Evolutionary conservation across 352 stramenopile species (phyloP).

Genomic region (Pythium aristosporum): DNA sequence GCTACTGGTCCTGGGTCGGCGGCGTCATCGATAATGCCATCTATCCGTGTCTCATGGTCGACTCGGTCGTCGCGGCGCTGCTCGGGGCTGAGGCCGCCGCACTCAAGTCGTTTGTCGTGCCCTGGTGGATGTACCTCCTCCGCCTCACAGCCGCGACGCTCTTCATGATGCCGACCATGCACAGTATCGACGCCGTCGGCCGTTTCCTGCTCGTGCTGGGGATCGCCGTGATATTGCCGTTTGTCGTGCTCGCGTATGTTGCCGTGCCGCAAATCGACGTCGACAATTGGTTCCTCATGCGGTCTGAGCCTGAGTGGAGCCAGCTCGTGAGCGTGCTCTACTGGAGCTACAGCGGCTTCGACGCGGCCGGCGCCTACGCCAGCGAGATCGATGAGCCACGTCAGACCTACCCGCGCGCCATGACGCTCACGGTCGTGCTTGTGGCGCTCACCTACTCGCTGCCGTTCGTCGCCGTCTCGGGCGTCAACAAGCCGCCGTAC

Average conservation of each 20-base stretch:
- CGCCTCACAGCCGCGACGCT: constrained; percentile 47
- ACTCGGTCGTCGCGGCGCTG: constrained; percentile 57
- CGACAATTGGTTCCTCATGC: constrained; percentile 67
- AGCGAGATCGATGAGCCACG: constrained; percentile 88
- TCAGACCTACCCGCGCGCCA: constrained; percentile 50
- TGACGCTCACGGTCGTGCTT: constrained; percentile 78
- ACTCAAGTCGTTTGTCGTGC: constrained; percentile 41
- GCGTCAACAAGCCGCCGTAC: constrained; percentile 80
- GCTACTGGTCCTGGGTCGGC: constrained; percentile 81
- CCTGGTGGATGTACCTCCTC: constrained; percentile 43
- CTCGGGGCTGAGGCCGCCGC: constrained; percentile 21
- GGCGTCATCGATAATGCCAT: constrained; percentile 84
- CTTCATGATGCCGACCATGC: constrained; percentile 73
- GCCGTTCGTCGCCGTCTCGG: constrained; percentile 88
- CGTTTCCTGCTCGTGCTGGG: constrained; percentile 83
- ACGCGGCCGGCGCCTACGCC: constrained; percentile 90
- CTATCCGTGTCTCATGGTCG: constrained; percentile 76
- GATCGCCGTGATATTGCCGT: constrained; percentile 89
- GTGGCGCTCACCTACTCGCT: constrained; percentile 89
- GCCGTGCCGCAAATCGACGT: constrained; percentile 57
- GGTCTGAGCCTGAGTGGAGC: constrained; percentile 72
- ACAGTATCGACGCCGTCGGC: constrained; percentile 87
- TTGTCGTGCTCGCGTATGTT: constrained; percentile 83
- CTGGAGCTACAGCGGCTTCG: constrained; percentile 97
- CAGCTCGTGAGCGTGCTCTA: constrained; percentile 94